phyloP scores from a whole-genome alignment of 352 stramenopile species.

The Phytophthora hibernalis region DNA sequence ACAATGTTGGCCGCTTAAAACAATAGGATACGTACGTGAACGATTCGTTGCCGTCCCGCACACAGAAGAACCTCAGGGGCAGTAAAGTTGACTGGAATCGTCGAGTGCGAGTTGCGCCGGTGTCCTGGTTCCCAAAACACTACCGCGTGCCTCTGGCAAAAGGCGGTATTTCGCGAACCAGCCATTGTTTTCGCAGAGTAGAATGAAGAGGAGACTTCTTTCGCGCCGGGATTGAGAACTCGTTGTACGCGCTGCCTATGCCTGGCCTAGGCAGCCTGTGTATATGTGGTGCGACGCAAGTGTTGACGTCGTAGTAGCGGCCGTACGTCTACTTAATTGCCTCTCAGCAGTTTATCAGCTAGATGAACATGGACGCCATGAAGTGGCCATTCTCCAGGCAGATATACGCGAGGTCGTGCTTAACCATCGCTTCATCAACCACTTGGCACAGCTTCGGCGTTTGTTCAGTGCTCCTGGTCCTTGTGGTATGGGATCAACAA shows the following conservation, averaged over 20 bases:
- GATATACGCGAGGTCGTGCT: too few relatives aligned
- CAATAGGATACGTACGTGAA: slow-evolving; percentile 65
- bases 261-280: too few relatives aligned
- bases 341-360: slow-evolving; percentile 87
- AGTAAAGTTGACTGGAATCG: slow-evolving; percentile 93
- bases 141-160: slow-evolving; percentile 72
- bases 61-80: slow-evolving; percentile 88
- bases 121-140: slow-evolving; percentile 92
- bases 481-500: too few relatives aligned
- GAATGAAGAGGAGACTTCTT: slow-evolving; percentile 52
- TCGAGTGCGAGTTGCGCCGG: slow-evolving; percentile 91
- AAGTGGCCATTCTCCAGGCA: slow-evolving; percentile 92
- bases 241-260: slow-evolving; percentile 91
- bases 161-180: slow-evolving; percentile 90
- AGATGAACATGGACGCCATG: slow-evolving; percentile 89
- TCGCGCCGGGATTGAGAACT: slow-evolving; percentile 81
- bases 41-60: slow-evolving; percentile 50
- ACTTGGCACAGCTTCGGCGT: too few relatives aligned
- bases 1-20: not conserved
- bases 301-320: slow-evolving; percentile 88
- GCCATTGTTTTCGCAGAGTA: slow-evolving; percentile 93
- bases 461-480: too few relatives aligned
- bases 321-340: slow-evolving; percentile 89
- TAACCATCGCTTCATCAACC: too few relatives aligned
- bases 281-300: slow-evolving; percentile 92